These are phyloP conservation scores for Exobasidium cylindrosporum DNA, from an alignment of 1,284 basidiomycete genomes.

Conservation along the genomic window DNA sequence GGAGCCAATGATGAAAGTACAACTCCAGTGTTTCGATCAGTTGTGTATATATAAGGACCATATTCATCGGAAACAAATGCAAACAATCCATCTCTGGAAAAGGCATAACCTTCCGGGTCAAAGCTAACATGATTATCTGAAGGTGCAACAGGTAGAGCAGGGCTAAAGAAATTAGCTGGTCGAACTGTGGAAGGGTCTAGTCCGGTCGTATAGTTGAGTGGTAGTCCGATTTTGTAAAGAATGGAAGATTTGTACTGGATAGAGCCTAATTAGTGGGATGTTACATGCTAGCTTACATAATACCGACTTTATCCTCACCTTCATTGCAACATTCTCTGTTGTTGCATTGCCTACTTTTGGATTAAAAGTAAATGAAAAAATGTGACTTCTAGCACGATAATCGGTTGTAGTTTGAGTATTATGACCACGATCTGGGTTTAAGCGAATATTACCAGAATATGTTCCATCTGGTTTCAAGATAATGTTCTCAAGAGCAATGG, in stretches of 20 bases:
- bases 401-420: slow-evolving; percentile 60
- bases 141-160: slow-evolving; percentile 41
- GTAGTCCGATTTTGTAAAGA: slow-evolving; percentile 59
- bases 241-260: slow-evolving; percentile 60
- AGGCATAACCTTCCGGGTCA: slow-evolving; percentile 66
- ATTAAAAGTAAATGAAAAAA: slow-evolving; percentile 65
- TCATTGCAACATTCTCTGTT: slow-evolving; percentile 62
- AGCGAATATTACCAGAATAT: slow-evolving; percentile 60
- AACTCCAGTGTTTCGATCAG: slow-evolving; percentile 59
- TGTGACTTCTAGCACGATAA: slow-evolving; percentile 64
- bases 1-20: slow-evolving; percentile 66
- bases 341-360: slow-evolving; percentile 60
- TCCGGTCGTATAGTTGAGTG: slow-evolving; percentile 62
- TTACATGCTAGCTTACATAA: too few relatives aligned
- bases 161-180: slow-evolving; percentile 45
- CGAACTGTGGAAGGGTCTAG: slow-evolving; percentile 63
- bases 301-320: slow-evolving; percentile 19
- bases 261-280: neutral
- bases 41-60: slow-evolving; percentile 67
- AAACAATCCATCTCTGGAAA: slow-evolving; percentile 61
- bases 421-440: slow-evolving; percentile 63
- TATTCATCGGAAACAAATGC: slow-evolving; percentile 68
- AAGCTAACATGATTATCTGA: slow-evolving; percentile 61
- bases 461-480: slow-evolving; percentile 21
- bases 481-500: slow-evolving; percentile 27